Evolutionary conservation across 2,329 filamentous ascomycete genomes (phyloP), one percentile per base, ranked within the genome.

Genomic region (Stagonosporopsis chrysanthemi): DNA sequence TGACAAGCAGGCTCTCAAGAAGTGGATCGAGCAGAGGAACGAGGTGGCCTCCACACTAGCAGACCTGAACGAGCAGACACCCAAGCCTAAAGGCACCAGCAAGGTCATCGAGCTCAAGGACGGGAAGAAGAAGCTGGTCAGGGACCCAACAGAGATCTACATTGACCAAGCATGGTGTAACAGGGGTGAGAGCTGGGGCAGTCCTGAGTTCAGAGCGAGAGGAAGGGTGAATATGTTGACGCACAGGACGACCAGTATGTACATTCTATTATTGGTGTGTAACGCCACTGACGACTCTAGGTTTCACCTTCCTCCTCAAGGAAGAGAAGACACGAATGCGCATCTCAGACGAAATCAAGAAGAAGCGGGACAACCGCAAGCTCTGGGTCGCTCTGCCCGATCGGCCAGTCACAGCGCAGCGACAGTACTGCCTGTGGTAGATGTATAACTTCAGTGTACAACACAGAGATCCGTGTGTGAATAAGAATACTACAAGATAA

Each of bases 151-250:
- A n/a, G 85, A 85, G 57, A 89, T 98, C 63, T 99, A 97, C 76
- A 85, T 99, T 65, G 90, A 92, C 52, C 87, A 98, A 78, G 92
- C 93, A 4, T 99, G 94, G 94, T 92, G 97, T 41, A 91, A 90
- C 52, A 88, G 90, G 63, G 91, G 91, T 0, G 53, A 62, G 40
- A 62, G 62, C 40, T 63, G 52, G 57, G 79, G 78, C 58, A 80
- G 82, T 42, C 80, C 85, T 6, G 89, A 93, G 65, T 89, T 88
- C 76, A 88, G 94, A 62, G 92, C 92, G 3, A 84, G 91, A 72
- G 92, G 92, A 31, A 82, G 85, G 54, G 84, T 89, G 63, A 85
- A 90, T 68, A 76, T 86, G 31, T 82, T 95, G 76, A 82, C 82
- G 53, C 88, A 88, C 63, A 91, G 91, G 0, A 85, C 87, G 65